Base-by-base conservation (phyloP, 2,329 filamentous ascomycete species). In the Xenoacremonium recifei region DNA sequence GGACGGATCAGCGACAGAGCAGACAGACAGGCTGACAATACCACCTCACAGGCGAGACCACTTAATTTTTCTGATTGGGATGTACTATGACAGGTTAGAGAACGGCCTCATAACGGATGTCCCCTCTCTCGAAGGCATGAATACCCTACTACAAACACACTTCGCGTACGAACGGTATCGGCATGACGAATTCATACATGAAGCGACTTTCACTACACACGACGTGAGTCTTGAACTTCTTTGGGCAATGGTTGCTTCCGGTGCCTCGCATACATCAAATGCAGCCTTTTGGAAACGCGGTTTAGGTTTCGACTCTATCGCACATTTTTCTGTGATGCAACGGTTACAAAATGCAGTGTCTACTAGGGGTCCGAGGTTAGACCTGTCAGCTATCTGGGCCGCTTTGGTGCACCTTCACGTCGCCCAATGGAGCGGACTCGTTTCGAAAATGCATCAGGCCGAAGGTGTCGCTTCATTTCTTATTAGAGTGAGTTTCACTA, bases 61-160 rank as follows among this genome's bases (percentile, higher is more conserved):
- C 33, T 34, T 57, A 27, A 57, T 57, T 33, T 51, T 54, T 3
- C 52, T 54, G 52, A 51, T 57, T 15, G n/a, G n/a, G n/a, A n/a
- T n/a, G n/a, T n/a, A n/a, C 42, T 57, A 7, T 41, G 54, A 4
- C 44, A 52, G 27, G 53, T 50, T 16, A 47, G 50, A 10, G 53
- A 39, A 4, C 39, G 46, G 21, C 44, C 47, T 19, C 46, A 50
- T 57, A 5, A 51, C 52, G 12, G 47, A 48, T 17, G 57, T 57
- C 17, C 54, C 54, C n/a, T 55, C 54, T 33, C 36, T 48, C 19
- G 50, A 57, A 16, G 47, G 52, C 20, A 35, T 57, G 36, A 49
- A 46, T 17, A 48, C 41, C 15, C 44, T 57, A 13, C n/a, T 48
- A 16, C 52, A 57, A 21, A 40, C 45, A 11, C 44, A 54, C 35